phyloP scores from a whole-genome alignment of 2,329 filamentous ascomycete species.

The Aureobasidium sp. region DNA sequence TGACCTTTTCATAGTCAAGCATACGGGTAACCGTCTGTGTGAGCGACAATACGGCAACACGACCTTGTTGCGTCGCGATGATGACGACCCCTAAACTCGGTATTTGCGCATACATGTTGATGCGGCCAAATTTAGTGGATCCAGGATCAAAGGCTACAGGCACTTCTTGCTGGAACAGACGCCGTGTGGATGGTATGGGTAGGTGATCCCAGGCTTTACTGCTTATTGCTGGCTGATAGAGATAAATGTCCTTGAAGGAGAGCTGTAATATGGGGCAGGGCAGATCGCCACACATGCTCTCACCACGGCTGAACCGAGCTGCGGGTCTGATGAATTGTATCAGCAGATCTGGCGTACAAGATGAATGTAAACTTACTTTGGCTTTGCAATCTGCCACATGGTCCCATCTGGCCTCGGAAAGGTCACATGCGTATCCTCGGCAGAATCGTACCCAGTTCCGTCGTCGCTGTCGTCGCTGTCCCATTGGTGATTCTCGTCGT shows the following conservation, averaged over 20 bases:
- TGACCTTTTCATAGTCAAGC: neutral
- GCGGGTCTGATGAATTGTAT: neutral
- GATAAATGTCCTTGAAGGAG: conserved; percentile 38
- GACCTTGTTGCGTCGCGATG: conserved; percentile 59
- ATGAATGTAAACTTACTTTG: conserved; percentile 24
- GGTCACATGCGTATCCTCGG: neutral
- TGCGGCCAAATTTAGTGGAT: conserved; percentile 38
- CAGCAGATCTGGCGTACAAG: neutral
- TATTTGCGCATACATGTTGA: conserved; percentile 58
- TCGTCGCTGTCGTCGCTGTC: conserved; percentile 7
- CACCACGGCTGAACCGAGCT: conserved; percentile 21
- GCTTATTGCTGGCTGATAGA: conserved; percentile 32
- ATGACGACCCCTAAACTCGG: conserved; percentile 65
- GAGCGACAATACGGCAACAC: conserved; percentile 55
- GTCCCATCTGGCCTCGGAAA: conserved; percentile 21
- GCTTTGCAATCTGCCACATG: conserved; percentile 18
- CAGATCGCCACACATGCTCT: conserved; percentile 24
- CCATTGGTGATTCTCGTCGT: conserved; percentile 1
- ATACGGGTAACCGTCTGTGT: conserved; percentile 34
- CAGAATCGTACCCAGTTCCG: neutral
- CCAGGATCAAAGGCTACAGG: conserved; percentile 20
- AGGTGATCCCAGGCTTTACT: conserved; percentile 4
- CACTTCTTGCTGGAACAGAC: conserved; percentile 30
- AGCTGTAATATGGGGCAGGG: conserved; percentile 36
- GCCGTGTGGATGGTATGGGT: conserved; percentile 24